Percentiles rank a stretch among this genome's conserved stretches.
phyloP scores from a whole-genome alignment of 352 stramenopile genomes.

The Peronospora belbahrii region DNA sequence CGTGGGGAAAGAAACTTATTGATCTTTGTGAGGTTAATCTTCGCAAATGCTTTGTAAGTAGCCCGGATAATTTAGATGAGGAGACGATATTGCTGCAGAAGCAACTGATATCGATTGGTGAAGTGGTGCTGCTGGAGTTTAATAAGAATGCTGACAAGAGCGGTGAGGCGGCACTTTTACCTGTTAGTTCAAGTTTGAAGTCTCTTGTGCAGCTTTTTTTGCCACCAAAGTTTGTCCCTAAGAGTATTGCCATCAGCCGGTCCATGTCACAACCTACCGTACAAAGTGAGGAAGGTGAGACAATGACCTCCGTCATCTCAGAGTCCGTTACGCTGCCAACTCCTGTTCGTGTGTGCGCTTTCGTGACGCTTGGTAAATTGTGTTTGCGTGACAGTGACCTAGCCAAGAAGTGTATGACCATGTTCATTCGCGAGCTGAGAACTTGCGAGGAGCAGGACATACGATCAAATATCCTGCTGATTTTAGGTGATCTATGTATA shows the following conservation, averaged over 20 bases:
- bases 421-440: conserved; percentile 92
- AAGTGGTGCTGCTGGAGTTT: conserved; percentile 75
- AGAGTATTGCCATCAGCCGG: conserved; percentile 15
- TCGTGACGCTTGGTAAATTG: conserved; percentile 92
- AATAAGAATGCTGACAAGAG: conserved; percentile 66
- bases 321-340: conserved; percentile 45
- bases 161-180: conserved; percentile 37
- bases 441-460: conserved; percentile 80
- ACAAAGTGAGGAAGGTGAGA: conserved; percentile 23
- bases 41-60: conserved; percentile 49
- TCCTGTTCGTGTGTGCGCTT: conserved; percentile 87
- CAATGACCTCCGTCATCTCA: conserved; percentile 6
- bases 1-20: conserved; percentile 58
- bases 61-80: conserved; percentile 40
- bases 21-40: conserved; percentile 58
- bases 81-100: conserved; percentile 62
- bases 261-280: conserved; percentile 11
- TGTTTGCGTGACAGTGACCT: conserved; percentile 92
- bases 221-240: conserved; percentile 48
- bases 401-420: conserved; percentile 90
- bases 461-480: conserved; percentile 94
- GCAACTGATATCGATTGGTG: conserved; percentile 71
- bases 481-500: conserved; percentile 94
- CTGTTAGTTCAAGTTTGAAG: conserved; percentile 39
- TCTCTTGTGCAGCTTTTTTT: conserved; percentile 75